Conservation (phyloP, 2,329 filamentous ascomycete genomes). For the Raffaelea albimanens region DNA sequence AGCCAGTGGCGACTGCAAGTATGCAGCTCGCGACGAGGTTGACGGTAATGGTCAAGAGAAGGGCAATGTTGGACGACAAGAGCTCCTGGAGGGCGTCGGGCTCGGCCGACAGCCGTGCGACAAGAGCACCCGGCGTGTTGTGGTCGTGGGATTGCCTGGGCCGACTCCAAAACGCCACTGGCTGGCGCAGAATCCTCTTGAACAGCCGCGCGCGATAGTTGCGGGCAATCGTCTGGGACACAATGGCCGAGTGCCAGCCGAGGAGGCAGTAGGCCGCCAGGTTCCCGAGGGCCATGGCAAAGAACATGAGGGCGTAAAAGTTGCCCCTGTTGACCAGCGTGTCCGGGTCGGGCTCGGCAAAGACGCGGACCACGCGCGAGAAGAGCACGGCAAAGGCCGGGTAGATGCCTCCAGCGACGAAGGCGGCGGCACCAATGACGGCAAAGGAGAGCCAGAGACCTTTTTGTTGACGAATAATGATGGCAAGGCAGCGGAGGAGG, state of each 20-base stretch:
- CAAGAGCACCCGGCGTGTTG: conserved; percentile 28
- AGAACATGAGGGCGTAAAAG: conserved; percentile 49
- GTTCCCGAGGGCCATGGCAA: conserved; percentile 31
- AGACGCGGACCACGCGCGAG: conserved; percentile 11
- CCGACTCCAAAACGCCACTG: conserved; percentile 38
- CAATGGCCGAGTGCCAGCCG: conserved; percentile 26
- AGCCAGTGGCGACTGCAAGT: conserved; percentile 35
- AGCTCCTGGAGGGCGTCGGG: conserved; percentile 41
- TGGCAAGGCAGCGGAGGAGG: conserved; percentile 1
- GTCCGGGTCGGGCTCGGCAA: conserved; percentile 7
- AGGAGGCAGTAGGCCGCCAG: conserved; percentile 25
- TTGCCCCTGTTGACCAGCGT: conserved; percentile 26
- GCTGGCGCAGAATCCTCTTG: conserved; percentile 42
- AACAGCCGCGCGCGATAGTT: conserved; percentile 32
- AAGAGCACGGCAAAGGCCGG: conserved; percentile 31
- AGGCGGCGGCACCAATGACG: neutral
- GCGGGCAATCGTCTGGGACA: conserved; percentile 22
- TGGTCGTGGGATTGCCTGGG: too few species aligned
- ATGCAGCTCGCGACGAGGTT: conserved; percentile 35
- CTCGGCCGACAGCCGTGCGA: conserved; percentile 26
- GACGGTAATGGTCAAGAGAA: conserved; percentile 36
- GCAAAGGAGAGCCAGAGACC: conserved; percentile 1
- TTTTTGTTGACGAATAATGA: conserved; percentile 4
- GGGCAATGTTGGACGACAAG: conserved; percentile 35
- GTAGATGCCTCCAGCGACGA: conserved; percentile 19